Conservation (phyloP, 192 early-diverging fungal genomes). For the Coemansia sp. region DNA sequence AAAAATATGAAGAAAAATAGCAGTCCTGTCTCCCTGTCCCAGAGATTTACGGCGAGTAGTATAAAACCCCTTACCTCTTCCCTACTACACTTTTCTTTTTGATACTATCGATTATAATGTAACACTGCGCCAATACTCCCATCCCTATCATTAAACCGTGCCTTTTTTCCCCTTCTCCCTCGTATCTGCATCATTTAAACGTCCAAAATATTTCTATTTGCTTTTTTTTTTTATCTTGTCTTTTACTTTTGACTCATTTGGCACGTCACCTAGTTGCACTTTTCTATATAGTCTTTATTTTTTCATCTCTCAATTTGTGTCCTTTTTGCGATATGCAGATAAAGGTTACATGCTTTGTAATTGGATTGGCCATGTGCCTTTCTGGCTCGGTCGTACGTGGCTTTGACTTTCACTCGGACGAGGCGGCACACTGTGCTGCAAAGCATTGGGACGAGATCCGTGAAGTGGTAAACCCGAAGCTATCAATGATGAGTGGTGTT, state of each 20-base stretch:
- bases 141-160: too few species aligned
- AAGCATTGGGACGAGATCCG: conserved; percentile 47
- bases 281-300: not conserved
- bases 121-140: not conserved
- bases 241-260: not conserved
- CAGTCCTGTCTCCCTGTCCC: not conserved
- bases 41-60: not conserved
- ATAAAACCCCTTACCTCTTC: not conserved
- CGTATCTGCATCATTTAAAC: not conserved
- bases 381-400: not conserved
- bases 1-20: not conserved
- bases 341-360: not conserved
- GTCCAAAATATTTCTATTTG: not conserved
- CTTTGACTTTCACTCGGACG: conserved; percentile 43
- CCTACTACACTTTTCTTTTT: not conserved
- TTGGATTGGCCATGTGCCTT: not conserved
- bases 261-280: not conserved
- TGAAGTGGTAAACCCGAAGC: conserved; percentile 30
- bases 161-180: not conserved
- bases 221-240: not conserved
- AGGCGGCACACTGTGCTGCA: conserved; percentile 31
- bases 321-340: not conserved
- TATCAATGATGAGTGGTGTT: conserved; percentile 28
- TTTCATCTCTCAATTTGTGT: too few species aligned
- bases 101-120: not conserved